Conservation (phyloP, 164 flowering plant genomes). For the Magnolia changhungtana region DNA sequence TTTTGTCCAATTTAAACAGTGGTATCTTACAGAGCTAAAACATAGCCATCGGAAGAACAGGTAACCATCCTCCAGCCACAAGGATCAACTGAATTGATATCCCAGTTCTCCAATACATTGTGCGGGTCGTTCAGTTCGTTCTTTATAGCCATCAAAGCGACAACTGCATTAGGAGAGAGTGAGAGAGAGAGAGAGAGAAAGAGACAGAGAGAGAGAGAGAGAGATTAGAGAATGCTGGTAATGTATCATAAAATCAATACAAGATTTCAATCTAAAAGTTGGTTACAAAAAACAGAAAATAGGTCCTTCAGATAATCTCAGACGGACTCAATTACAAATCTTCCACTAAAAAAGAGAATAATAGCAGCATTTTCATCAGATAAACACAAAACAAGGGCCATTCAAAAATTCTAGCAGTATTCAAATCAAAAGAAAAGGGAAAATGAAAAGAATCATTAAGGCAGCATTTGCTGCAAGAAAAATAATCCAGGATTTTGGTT, state of each 20-base stretch:
- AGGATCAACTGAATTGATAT: slow-evolving; percentile 90
- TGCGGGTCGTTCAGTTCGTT: slow-evolving; percentile 61
- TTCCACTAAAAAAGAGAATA: neutral
- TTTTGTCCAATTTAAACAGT: neutral
- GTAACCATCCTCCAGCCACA: slow-evolving; percentile 99
- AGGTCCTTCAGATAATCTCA: neutral
- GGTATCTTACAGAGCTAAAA: slow-evolving; percentile 71
- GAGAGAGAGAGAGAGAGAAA: neutral
- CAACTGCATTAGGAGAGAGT: slow-evolving; percentile 52
- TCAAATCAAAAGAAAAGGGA: neutral
- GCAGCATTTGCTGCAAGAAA: neutral
- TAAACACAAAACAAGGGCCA: neutral
- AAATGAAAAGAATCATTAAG: neutral
- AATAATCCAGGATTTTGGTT: neutral
- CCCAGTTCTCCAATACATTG: slow-evolving; percentile 93
- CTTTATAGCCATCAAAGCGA: slow-evolving; percentile 79
- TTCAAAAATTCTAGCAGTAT: neutral
- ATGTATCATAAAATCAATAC: slow-evolving; percentile 2
- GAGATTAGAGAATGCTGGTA: neutral
- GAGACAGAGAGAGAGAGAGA: neutral
- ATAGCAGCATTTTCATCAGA: neutral
- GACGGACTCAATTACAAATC: neutral
- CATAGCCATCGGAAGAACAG: slow-evolving; percentile 75
- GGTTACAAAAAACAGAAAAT: neutral
- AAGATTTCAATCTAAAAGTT: neutral